Base-by-base conservation (phyloP, 139 green algal species). In the Chlamydomonas urium region DNA sequence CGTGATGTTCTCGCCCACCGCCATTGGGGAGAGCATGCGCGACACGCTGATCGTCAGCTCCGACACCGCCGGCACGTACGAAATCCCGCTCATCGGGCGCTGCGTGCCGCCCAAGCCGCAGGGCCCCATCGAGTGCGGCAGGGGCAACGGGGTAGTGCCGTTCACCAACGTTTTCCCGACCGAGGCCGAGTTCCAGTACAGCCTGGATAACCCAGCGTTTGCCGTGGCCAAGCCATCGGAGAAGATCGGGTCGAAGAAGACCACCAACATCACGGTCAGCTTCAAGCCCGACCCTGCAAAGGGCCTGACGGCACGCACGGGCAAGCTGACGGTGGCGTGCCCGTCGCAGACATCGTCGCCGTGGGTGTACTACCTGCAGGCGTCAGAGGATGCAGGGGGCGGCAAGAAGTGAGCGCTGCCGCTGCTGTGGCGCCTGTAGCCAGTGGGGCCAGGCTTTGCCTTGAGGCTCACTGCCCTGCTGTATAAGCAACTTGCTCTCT, bases 311-410 rank as follows among this genome's bases (percentile, higher is more conserved):
- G 50, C 66, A 23, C 71, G 65, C 24, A 90, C 79, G 14, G 89
- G 76, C 61, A 93, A 92, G 81, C 84, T 95, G 4, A 89, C 89
- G 0, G 78, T 95, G 4, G 76, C 81, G 1, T 95, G 90, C 73
- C 82, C 85, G 8, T 72, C 75, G 6, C 75, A 87, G 63, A 85
- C 77, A 1, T 69, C 71, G 28, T 75, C 66, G 24, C 73, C 83
- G 26, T 95, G 89, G 89, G 82, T 93, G 29, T 93, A 82, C 76
- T 95, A 95, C 76, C 66, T 95, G 62, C 76, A 85, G 57, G 82
- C 77, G 26, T 68, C 37, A 28, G 63, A 71, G 63, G 36, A 14
- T 26, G 63, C 24, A 63, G 53, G 21, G 19, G n/a, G 53, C 24
- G 53, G 53, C 10, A 63, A 63, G n/a, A 31, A 63, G 53, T n/a